These are phyloP conservation scores for Leptographium flavum DNA, from an alignment of 2,329 filamentous ascomycete genomes.

Conservation along the genomic window DNA sequence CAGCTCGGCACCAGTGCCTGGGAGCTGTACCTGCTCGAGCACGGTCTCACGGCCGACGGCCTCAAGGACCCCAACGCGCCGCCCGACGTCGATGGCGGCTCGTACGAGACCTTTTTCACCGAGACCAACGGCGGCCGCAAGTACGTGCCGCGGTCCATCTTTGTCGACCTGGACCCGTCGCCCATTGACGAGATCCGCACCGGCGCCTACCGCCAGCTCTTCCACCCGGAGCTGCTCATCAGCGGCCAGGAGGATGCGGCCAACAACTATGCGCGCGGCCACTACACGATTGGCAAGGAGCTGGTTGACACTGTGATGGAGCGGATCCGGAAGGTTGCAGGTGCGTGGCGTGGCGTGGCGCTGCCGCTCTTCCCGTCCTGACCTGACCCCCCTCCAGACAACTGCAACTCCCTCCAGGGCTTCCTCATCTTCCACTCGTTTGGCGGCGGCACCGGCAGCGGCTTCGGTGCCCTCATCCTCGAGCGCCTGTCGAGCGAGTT, in stretches of 20 bases:
- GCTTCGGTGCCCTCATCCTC: slow-evolving; percentile 57
- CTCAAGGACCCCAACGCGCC: slow-evolving; percentile 46
- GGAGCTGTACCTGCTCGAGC: slow-evolving; percentile 67
- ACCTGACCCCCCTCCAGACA: slow-evolving; percentile 31
- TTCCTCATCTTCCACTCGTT: slow-evolving; percentile 67
- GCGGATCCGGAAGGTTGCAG: slow-evolving; percentile 53
- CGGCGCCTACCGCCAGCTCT: slow-evolving; percentile 51
- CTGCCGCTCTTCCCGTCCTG: background rate
- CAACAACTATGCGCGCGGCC: slow-evolving; percentile 65
- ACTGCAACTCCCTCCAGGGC: slow-evolving; percentile 58
- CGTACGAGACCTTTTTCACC: slow-evolving; percentile 61
- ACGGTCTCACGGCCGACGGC: slow-evolving; percentile 52
- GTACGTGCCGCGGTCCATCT: slow-evolving; percentile 58
- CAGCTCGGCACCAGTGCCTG: slow-evolving; percentile 64
- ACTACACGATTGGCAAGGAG: slow-evolving; percentile 67
- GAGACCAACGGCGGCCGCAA: slow-evolving; percentile 53
- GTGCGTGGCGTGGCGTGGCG: slow-evolving; percentile 26
- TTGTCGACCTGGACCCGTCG: slow-evolving; percentile 59
- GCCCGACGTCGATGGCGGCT: slow-evolving; percentile 42
- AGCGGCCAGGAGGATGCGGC: slow-evolving; percentile 65
- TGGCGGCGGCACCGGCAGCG: slow-evolving; percentile 58
- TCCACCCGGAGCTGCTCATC: slow-evolving; percentile 58
- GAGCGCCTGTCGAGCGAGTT: slow-evolving; percentile 62
- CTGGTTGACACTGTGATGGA: slow-evolving; percentile 59
- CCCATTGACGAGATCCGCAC: slow-evolving; percentile 63